Evolutionary conservation across 1,284 basidiomycete genomes (phyloP), one percentile per base, ranked within the genome.

Genomic region (Rhizopogon hawkerae): DNA sequence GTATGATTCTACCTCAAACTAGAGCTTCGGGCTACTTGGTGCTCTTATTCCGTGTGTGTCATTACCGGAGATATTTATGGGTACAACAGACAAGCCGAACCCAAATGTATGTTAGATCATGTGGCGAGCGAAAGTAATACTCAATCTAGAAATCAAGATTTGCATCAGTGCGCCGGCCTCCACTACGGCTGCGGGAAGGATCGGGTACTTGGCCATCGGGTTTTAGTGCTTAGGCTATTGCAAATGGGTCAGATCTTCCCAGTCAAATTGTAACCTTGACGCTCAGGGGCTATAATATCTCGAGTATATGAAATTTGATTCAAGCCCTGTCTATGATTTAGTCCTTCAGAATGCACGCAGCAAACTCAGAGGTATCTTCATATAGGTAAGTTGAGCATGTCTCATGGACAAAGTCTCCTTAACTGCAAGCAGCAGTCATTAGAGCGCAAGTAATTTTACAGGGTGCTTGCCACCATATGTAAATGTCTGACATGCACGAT

Each of bases 181-280:
- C n/a, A 68, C 64, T 46, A 70, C 70, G 3, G 77, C 79, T n/a
- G 76, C 78, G 26, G 79, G 21, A 23, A 23, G 21, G 79, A 3
- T 69, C 70, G n/a, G 78, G 80, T 3, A 82, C 77, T 59, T 77
- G 29, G 57, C 66, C 35, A 67, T 75, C 38, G 59, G 54, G 21
- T 77, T 23, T 23, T 23, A 23, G 21, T 73, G 7, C 66, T 86
- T 43, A 72, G 67, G 71, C 50, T 50, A 78, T 79, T 43, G 72
- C 61, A 72, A 53, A 83, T 79, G 74, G 74, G 79, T 35, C 67
- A 76, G 16, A 78, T 73, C 47, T 85, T 83, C 68, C 79, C 82
- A 31, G 11, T 81, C 79, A 1, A 85, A 85, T 53, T 81, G 83
- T 13, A 83, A 83, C 24, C 77, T 85, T 31, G 13, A 85, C 84